Evolutionary conservation across 2,329 filamentous ascomycete species (phyloP).

Genomic region (Alternaria arbusti): DNA sequence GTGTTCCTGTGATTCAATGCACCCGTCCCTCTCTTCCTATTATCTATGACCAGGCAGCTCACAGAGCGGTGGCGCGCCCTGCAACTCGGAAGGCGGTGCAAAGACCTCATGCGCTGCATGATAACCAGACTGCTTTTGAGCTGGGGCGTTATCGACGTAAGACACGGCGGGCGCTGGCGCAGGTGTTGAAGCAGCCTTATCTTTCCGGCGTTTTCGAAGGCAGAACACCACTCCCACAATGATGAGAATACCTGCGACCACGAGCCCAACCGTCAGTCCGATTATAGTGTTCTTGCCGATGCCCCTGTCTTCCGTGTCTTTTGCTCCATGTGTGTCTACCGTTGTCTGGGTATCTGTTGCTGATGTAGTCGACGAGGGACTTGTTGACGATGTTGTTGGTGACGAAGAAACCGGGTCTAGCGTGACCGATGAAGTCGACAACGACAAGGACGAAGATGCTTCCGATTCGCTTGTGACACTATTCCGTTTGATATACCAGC

Average conservation of each 20-base stretch:
- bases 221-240: neutral
- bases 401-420: neutral
- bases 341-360: neutral
- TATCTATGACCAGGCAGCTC: neutral
- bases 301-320: neutral
- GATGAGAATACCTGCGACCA: neutral
- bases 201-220: neutral
- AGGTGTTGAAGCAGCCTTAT: neutral
- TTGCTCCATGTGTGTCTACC: no score
- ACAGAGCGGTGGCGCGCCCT: neutral
- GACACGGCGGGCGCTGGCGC: neutral
- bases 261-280: neutral
- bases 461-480: neutral
- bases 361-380: neutral
- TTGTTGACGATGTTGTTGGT: neutral
- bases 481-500: neutral
- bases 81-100: neutral
- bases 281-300: neutral
- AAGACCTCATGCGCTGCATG: neutral
- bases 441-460: neutral
- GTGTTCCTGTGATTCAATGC: neutral
- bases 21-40: rapidly evolving
- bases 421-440: neutral
- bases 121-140: neutral
- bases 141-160: neutral